A percentile compares a stretch with the other conserved stretches of the same genome.
These are phyloP conservation scores for Solanum verrucosum DNA, from an alignment of 257 asterid genomes.

Conservation along the genomic window DNA sequence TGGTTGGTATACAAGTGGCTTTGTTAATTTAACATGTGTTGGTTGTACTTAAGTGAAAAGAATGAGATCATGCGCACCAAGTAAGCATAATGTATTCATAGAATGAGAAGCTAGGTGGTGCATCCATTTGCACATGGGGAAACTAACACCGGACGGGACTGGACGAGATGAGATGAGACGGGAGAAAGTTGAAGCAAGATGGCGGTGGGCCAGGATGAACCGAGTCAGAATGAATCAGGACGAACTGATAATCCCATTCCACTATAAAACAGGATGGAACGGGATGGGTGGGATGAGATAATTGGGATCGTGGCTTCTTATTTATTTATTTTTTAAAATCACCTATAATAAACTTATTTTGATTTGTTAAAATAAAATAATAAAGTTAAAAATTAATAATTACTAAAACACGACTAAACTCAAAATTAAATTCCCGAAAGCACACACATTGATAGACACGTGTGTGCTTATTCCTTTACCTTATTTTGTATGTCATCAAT, in stretches of 20 bases:
- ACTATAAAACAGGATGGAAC: too few species aligned
- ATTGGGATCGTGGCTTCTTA: too few species aligned
- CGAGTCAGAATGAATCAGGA: background rate
- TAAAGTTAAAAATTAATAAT: too few species aligned
- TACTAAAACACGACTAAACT: too few species aligned
- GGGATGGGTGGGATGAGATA: too few species aligned
- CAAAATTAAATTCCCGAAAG: too few species aligned
- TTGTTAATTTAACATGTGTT: background rate
- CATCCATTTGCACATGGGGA: background rate
- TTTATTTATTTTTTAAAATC: too few species aligned
- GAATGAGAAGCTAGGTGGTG: background rate
- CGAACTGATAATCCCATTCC: too few species aligned
- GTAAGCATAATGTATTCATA: background rate
- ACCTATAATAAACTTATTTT: too few species aligned
- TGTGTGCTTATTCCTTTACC: too few species aligned
- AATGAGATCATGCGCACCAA: background rate
- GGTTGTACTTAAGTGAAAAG: background rate
- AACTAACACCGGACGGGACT: background rate
- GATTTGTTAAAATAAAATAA: too few species aligned
- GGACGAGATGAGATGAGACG: background rate
- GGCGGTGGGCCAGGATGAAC: background rate
- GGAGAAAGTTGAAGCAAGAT: background rate
- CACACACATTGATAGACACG: too few species aligned
- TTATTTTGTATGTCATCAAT: background rate
- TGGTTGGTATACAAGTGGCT: background rate